Evolutionary conservation across 768 basidiomycete genomes (phyloP).

Genomic region (Tylopilus intermedius): DNA sequence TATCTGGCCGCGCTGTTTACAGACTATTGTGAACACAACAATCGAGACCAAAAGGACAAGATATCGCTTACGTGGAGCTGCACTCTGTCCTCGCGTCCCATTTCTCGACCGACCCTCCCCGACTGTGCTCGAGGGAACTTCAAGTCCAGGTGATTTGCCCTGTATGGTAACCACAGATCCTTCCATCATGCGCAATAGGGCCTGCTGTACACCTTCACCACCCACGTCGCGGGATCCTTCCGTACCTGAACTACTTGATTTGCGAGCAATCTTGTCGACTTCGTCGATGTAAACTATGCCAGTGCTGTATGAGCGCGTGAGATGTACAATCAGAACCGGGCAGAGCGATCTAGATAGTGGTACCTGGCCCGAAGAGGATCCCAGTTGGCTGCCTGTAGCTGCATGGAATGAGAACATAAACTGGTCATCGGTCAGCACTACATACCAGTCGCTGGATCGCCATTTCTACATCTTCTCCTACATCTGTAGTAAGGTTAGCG

Average conservation of each 20-base stretch:
- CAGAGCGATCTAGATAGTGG: background rate
- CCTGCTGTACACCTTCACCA: slow-evolving; percentile 95
- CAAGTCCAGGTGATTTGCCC: slow-evolving; percentile 54
- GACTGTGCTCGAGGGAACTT: slow-evolving; percentile 40
- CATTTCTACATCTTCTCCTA: slow-evolving; percentile 95
- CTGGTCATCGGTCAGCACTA: background rate
- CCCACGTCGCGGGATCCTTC: slow-evolving; percentile 84
- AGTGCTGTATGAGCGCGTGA: slow-evolving; percentile 45
- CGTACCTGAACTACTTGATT: slow-evolving; percentile 44
- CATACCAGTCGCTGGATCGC: slow-evolving; percentile 78
- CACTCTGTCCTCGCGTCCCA: slow-evolving; percentile 45
- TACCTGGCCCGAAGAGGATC: slow-evolving; percentile 84
- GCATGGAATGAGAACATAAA: slow-evolving; percentile 1
- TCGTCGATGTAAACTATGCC: slow-evolving; percentile 98
- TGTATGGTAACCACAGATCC: slow-evolving; percentile 82
- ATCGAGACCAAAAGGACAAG: background rate
- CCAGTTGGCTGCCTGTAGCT: slow-evolving; percentile 89
- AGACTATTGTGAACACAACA: background rate
- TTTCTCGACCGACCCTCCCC: slow-evolving; percentile 45
- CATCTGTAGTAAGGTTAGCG: slow-evolving; percentile 47
- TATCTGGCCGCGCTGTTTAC: slow-evolving; percentile 53
- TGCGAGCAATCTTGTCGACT: slow-evolving; percentile 86
- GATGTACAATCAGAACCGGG: background rate
- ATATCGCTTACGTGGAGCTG: slow-evolving; percentile 21
- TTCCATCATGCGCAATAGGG: slow-evolving; percentile 90